Base-by-base conservation (phyloP, 1,284 basidiomycete genomes). In the Rhodotorula sp. region DNA sequence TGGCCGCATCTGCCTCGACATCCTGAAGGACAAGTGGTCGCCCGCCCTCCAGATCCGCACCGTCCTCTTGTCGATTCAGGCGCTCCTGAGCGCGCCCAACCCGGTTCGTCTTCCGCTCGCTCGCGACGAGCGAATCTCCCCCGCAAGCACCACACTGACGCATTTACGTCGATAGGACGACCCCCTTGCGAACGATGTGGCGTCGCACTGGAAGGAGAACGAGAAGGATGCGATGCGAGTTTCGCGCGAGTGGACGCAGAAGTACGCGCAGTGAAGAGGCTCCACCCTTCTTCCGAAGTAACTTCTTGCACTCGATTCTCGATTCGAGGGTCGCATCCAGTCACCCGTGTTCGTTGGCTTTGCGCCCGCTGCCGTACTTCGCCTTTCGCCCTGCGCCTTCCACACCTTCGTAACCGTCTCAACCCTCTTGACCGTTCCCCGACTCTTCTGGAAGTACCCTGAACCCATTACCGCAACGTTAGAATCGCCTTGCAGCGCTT, bases 1-100 rank as follows among this genome's bases (percentile, higher is more conserved):
- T 55, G 96, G 96, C 44, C 88, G 96, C 41, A 99, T 99, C 83
- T 99, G 97, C 82, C 85, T 99, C 73, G 97, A 99, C 82, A 99
- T 99, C 79, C 85, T 98, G 79, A 98, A 98, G 86, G 96, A 99
- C 84, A 98, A 97, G 85, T 99, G 96, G 96, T 97, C 94, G 8
- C 96, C 96, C 16, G 96, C 96, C 0, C 86, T 99, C 34, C 97
- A 98, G 82, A 98, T 99, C 83, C 90, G 96, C 75, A 99, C 96
- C 0, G 96, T 99, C 67, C 85, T 99, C 50, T 87, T 99, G 64
- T 98, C 96, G 44, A 88, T 99, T 79, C 97, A 99, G 82, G 97
- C 96, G 14, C 86, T 99, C 34, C 86, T 99, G 46, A 93, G 91
- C 76, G 91, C 96, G 9, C 96, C 96, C 9, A 99, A 99, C 84